Percentiles rank a stretch among this genome's conserved stretches.
Evolutionary conservation across 2,329 filamentous ascomycete species (phyloP).

Genomic region (Didymella pomorum): DNA sequence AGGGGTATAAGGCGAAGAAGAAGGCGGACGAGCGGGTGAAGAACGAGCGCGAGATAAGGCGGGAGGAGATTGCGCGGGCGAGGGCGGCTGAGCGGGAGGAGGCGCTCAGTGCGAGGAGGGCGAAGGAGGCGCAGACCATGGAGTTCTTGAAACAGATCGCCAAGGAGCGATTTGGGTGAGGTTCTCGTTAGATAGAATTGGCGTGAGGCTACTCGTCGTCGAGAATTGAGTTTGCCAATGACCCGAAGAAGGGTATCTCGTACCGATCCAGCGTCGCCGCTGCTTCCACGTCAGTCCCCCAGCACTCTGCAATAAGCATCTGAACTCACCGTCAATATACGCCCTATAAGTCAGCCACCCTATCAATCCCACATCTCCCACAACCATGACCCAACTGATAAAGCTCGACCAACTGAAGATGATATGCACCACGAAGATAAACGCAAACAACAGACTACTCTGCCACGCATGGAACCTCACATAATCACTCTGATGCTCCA

Average conservation of each 20-base stretch:
- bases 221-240: conserved; percentile 84
- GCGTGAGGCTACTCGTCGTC: conserved; percentile 73
- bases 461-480: conserved; percentile 99
- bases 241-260: conserved; percentile 87
- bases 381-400: conserved; percentile 82
- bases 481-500: conserved; percentile 96
- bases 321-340: conserved; percentile 78
- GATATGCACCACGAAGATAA: conserved; percentile 75
- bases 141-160: conserved; percentile 81
- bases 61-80: conserved; percentile 81
- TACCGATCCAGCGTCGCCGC: conserved; percentile 72
- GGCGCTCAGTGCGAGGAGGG: conserved; percentile 71
- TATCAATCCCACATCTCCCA: conserved; percentile 78
- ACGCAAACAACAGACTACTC: conserved; percentile 81
- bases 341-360: conserved; percentile 78
- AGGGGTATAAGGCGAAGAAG: conserved; percentile 71
- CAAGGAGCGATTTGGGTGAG: conserved; percentile 68
- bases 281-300: conserved; percentile 37
- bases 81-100: conserved; percentile 82
- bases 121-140: conserved; percentile 86
- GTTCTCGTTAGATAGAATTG: neutral
- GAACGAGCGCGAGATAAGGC: conserved; percentile 81
- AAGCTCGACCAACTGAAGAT: conserved; percentile 85
- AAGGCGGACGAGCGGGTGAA: conserved; percentile 73
- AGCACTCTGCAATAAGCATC: neutral